These are phyloP conservation scores for Rubroboletus pulcherrimus DNA, from an alignment of 768 basidiomycete genomes.

Conservation along the genomic window DNA sequence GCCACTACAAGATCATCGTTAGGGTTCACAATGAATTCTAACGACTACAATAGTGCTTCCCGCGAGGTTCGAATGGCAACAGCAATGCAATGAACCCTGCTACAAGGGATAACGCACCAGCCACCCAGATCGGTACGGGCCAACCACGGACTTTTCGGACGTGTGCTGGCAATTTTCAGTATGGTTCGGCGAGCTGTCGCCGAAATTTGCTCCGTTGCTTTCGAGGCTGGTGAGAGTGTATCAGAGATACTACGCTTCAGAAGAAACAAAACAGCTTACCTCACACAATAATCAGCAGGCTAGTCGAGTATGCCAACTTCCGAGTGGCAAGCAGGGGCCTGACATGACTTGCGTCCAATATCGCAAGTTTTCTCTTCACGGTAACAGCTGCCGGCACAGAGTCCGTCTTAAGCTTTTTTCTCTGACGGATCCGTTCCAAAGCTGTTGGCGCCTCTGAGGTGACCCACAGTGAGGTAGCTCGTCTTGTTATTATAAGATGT, in stretches of 20 bases:
- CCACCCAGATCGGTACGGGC: conserved; percentile 43
- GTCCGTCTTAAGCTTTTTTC: conserved; percentile 23
- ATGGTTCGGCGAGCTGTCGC: too few species aligned
- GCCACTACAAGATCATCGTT: conserved; percentile 11
- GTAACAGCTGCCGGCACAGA: conserved; percentile 37
- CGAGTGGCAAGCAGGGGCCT: conserved; percentile 47
- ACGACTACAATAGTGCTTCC: too few species aligned
- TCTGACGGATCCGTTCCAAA: conserved; percentile 6
- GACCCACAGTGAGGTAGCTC: conserved; percentile 15
- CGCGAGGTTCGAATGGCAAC: too few species aligned
- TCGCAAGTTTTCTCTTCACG: conserved; percentile 37
- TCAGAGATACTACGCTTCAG: conserved; percentile 21
- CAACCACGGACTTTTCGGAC: too few species aligned
- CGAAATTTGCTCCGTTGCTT: too few species aligned
- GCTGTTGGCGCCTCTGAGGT: conserved; percentile 7
- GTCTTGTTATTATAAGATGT: conserved; percentile 59
- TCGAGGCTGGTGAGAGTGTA: too few species aligned
- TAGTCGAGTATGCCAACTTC: conserved; percentile 48
- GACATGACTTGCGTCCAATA: conserved; percentile 41
- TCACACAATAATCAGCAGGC: conserved; percentile 47
- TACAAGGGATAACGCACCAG: not conserved
- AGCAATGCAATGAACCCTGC: conserved; percentile 40
- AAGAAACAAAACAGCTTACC: conserved; percentile 40
- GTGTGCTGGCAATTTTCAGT: too few species aligned
- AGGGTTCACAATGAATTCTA: too few species aligned